A percentile compares a stretch with the other conserved stretches of the same genome.
Conservation (phyloP, 1,284 basidiomycete genomes). For the Entoloma clypeatum region DNA sequence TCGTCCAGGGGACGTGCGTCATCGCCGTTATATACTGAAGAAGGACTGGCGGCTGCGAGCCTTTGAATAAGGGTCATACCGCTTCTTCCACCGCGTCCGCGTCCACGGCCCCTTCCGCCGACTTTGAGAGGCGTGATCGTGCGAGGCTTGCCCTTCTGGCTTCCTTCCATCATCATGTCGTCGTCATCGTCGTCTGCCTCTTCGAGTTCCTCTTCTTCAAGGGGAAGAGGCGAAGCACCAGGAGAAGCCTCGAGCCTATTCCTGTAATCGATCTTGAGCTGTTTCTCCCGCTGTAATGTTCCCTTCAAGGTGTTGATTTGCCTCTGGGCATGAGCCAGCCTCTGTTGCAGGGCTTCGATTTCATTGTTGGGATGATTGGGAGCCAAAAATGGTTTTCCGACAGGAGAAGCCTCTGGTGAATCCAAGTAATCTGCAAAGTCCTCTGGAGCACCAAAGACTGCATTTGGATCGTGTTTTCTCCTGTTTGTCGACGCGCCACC, state of each 20-base stretch:
- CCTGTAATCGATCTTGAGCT: constrained; percentile 62
- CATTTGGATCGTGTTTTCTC: constrained; percentile 52
- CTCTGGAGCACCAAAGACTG: constrained; percentile 37
- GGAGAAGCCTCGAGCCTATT: constrained; percentile 45
- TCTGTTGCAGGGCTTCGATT: constrained; percentile 73
- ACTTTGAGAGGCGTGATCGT: constrained; percentile 38
- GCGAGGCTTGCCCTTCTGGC: constrained; percentile 24
- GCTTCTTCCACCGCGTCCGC: constrained; percentile 48
- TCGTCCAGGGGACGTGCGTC: constrained; percentile 35
- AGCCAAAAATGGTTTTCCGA: constrained; percentile 63
- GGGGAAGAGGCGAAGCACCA: constrained; percentile 31
- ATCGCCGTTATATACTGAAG: constrained; percentile 50
- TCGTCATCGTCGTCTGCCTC: constrained; percentile 43
- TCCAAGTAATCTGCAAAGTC: constrained; percentile 41
- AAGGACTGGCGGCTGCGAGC: constrained; percentile 53
- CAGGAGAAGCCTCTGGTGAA: constrained; percentile 60
- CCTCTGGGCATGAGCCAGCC: constrained; percentile 77
- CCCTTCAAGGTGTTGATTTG: constrained; percentile 78
- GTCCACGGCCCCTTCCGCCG: constrained; percentile 36
- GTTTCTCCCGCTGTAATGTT: constrained; percentile 76
- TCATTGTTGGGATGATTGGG: constrained; percentile 75
- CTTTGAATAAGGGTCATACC: constrained; percentile 59
- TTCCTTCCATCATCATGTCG: constrained; percentile 29
- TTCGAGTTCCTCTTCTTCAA: constrained; percentile 44
- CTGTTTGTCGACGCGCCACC: constrained; percentile 63